A percentile compares a stretch with the other conserved stretches of the same genome.
phyloP scores from a whole-genome alignment of 2,329 filamentous ascomycete genomes.

The Apiospora marii region DNA sequence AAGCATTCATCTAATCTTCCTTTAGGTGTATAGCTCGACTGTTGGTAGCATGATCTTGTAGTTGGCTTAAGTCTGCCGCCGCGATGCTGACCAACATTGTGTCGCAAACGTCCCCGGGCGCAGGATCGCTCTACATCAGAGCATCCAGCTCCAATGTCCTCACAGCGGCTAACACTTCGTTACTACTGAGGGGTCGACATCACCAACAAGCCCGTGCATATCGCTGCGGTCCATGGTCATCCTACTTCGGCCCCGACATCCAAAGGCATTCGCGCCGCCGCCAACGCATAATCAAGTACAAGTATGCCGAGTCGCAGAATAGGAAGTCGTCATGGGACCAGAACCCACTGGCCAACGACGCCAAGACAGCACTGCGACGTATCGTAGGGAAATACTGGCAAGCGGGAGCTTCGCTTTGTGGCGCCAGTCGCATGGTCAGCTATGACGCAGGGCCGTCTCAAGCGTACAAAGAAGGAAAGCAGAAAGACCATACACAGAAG shows the following conservation, averaged over 20 bases:
- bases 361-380: slow-evolving; percentile 49
- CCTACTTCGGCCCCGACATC: slow-evolving; percentile 49
- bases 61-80: slow-evolving; percentile 26
- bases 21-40: not conserved
- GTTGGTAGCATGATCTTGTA: slow-evolving; percentile 18
- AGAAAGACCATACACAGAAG: not conserved
- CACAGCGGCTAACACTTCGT: slow-evolving; percentile 31
- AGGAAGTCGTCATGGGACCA: slow-evolving; percentile 57
- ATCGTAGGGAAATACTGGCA: slow-evolving; percentile 51
- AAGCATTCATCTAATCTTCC: not conserved
- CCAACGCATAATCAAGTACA: slow-evolving; percentile 52
- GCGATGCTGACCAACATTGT: slow-evolving; percentile 43
- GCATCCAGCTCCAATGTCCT: slow-evolving; percentile 31
- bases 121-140: slow-evolving; percentile 36
- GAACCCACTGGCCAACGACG: slow-evolving; percentile 43
- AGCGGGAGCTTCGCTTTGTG: slow-evolving; percentile 37
- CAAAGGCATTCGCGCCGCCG: slow-evolving; percentile 54
- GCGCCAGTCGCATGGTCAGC: slow-evolving; percentile 28
- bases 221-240: slow-evolving; percentile 57
- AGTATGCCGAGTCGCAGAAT: slow-evolving; percentile 54
- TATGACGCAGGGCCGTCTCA: not conserved
- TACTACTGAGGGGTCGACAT: slow-evolving; percentile 33
- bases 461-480: not conserved
- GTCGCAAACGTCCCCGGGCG: slow-evolving; percentile 40
- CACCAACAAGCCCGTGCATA: slow-evolving; percentile 55